These are phyloP conservation scores for Auriscalpium microsporum DNA, from an alignment of 768 basidiomycete species.

Conservation along the genomic window DNA sequence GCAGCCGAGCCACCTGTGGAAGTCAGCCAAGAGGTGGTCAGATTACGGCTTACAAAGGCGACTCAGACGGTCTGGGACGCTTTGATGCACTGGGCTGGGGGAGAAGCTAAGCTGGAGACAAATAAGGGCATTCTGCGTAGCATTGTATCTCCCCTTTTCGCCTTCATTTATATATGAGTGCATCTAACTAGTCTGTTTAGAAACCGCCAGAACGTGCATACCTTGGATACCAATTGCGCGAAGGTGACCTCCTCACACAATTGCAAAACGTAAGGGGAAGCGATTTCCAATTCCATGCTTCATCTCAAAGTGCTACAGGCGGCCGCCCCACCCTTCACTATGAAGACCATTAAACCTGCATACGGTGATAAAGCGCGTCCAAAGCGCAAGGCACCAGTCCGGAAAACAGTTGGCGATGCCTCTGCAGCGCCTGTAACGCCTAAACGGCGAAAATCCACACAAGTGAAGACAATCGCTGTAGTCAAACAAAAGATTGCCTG, in stretches of 20 bases:
- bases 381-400: constrained; percentile 28
- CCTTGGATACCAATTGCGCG: constrained; percentile 48
- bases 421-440: constrained; percentile 11
- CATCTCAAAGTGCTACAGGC: constrained; percentile 25
- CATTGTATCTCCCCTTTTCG: constrained; percentile 31
- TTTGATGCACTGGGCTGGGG: constrained; percentile 53
- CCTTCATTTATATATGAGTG: not conserved
- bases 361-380: constrained; percentile 26
- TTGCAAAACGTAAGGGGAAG: constrained; percentile 43
- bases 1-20: not conserved
- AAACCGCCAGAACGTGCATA: constrained; percentile 39
- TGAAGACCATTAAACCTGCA: constrained; percentile 52
- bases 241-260: constrained; percentile 48
- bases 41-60: constrained; percentile 41
- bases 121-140: constrained; percentile 37
- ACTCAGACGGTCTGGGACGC: constrained; percentile 48
- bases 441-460: constrained; percentile 36
- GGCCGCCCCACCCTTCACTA: constrained; percentile 37
- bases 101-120: constrained; percentile 41
- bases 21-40: constrained; percentile 29
- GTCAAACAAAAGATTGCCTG: constrained; percentile 43
- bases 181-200: constrained; percentile 19
- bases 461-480: constrained; percentile 24
- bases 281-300: not conserved
- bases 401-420: constrained; percentile 19